phyloP scores from a whole-genome alignment of 2,329 filamentous ascomycete species.

The Exophiala calicioides region DNA sequence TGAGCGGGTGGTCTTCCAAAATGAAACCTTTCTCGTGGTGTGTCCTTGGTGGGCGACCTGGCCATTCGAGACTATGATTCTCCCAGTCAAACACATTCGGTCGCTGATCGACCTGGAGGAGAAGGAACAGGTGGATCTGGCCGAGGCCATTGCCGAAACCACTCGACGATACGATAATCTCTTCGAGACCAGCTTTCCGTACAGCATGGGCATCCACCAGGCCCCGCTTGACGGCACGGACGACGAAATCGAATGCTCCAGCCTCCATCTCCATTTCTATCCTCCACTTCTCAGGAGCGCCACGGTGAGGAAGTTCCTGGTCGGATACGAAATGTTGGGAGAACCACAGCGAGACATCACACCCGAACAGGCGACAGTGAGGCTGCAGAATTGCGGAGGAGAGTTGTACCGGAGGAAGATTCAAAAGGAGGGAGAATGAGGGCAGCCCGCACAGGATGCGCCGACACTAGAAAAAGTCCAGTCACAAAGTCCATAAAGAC shows the following conservation, averaged over 20 bases:
- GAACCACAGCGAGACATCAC: constrained; percentile 99
- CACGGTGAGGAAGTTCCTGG: constrained; percentile 92
- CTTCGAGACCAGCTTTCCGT: constrained; percentile 95
- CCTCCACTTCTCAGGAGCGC: constrained; percentile 89
- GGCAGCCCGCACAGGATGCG: constrained; percentile 16
- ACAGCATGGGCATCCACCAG: constrained; percentile 96
- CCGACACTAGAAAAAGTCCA: constrained; percentile 21
- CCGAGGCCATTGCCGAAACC: constrained; percentile 83
- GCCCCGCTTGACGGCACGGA: constrained; percentile 79
- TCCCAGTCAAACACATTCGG: constrained; percentile 80
- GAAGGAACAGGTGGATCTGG: constrained; percentile 70
- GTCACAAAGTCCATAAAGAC: not conserved
- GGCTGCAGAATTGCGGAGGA: constrained; percentile 73
- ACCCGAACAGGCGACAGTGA: constrained; percentile 85
- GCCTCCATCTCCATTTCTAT: constrained; percentile 98
- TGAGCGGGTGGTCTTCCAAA: constrained; percentile 86
- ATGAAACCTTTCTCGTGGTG: constrained; percentile 78
- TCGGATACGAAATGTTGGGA: constrained; percentile 94
- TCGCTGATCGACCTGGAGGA: constrained; percentile 78
- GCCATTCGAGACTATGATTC: constrained; percentile 93
- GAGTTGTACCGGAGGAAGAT: constrained; percentile 77
- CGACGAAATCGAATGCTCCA: constrained; percentile 82
- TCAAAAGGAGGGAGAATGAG: constrained; percentile 16
- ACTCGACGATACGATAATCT: constrained; percentile 93
- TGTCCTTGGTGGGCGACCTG: constrained; percentile 98